Evolutionary conservation across 768 basidiomycete species (phyloP).

Genomic region (Kwoniella dejecticola): DNA sequence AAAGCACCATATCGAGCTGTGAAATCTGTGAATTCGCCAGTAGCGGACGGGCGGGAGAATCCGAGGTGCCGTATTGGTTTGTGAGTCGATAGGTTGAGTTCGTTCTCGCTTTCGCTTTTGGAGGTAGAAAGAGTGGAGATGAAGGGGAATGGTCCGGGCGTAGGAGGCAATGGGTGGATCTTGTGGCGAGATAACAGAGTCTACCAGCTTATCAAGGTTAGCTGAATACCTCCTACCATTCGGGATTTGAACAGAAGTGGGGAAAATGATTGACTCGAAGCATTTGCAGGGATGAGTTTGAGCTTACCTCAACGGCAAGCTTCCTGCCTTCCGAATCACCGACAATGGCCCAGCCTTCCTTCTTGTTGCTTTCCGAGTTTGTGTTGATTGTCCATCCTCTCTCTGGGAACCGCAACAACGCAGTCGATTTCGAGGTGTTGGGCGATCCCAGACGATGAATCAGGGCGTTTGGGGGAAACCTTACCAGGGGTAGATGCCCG

Average conservation of each 20-base stretch:
- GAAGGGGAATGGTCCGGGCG: conserved; percentile 77
- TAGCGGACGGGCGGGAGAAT: conserved; percentile 52
- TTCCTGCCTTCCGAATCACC: conserved; percentile 69
- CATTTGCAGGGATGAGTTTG: no score
- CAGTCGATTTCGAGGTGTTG: conserved; percentile 21
- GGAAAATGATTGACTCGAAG: no score
- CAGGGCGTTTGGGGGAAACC: conserved; percentile 30
- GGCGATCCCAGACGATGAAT: conserved; percentile 40
- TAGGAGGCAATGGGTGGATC: conserved; percentile 65
- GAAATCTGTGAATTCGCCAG: conserved; percentile 83
- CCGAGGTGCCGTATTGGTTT: conserved; percentile 61
- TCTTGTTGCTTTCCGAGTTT: no score
- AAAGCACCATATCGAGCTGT: conserved; percentile 88
- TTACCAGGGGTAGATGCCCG: conserved; percentile 33
- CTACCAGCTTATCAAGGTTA: no score
- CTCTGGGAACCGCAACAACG: conserved; percentile 35
- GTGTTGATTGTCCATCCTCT: conserved; percentile 42
- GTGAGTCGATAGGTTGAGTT: conserved; percentile 65
- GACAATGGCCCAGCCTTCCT: conserved; percentile 73
- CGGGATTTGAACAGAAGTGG: no score
- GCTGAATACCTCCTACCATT: no score
- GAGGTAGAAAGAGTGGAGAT: conserved; percentile 56
- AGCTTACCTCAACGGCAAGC: conserved; percentile 67
- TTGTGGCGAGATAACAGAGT: conserved; percentile 72
- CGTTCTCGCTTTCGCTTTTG: background rate